These are phyloP conservation scores for Mycena rebaudengoi DNA, from an alignment of 768 basidiomycete species.

Conservation along the genomic window DNA sequence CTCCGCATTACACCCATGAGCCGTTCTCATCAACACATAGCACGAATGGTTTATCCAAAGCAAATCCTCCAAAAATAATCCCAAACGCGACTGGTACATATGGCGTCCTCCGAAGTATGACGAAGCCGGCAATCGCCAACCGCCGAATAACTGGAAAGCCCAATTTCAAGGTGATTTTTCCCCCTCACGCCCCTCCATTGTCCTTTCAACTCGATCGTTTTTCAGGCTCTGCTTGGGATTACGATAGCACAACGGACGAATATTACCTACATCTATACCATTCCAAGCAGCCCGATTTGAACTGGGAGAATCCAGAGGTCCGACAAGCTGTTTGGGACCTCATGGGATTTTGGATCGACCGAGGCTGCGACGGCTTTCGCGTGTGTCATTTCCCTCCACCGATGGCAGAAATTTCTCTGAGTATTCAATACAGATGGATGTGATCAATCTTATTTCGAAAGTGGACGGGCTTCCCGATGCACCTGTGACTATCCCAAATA, in stretches of 20 bases:
- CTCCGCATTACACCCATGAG: too few relatives aligned
- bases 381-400: constrained; percentile 45
- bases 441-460: constrained; percentile 76
- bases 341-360: constrained; percentile 79
- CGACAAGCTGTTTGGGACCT: constrained; percentile 66
- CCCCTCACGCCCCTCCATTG: constrained; percentile 3
- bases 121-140: constrained; percentile 58
- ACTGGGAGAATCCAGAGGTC: constrained; percentile 77
- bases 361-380: constrained; percentile 80
- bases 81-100: constrained; percentile 81
- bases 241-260: constrained; percentile 68
- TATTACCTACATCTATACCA: constrained; percentile 79
- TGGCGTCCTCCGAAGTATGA: constrained; percentile 71
- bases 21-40: too few relatives aligned
- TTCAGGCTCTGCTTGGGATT: constrained; percentile 79
- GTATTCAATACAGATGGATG: constrained; percentile 65
- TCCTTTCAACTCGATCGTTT: too few relatives aligned
- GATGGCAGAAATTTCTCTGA: background rate
- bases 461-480: constrained; percentile 72
- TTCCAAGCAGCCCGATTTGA: constrained; percentile 76
- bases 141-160: constrained; percentile 81
- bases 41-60: constrained; percentile 79
- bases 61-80: constrained; percentile 54
- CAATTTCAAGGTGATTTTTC: constrained; percentile 73
- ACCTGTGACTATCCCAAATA: constrained; percentile 57